Evolutionary conservation across 495 filamentous ascomycete species (phyloP).

Genomic region (Penicillium daleae): DNA sequence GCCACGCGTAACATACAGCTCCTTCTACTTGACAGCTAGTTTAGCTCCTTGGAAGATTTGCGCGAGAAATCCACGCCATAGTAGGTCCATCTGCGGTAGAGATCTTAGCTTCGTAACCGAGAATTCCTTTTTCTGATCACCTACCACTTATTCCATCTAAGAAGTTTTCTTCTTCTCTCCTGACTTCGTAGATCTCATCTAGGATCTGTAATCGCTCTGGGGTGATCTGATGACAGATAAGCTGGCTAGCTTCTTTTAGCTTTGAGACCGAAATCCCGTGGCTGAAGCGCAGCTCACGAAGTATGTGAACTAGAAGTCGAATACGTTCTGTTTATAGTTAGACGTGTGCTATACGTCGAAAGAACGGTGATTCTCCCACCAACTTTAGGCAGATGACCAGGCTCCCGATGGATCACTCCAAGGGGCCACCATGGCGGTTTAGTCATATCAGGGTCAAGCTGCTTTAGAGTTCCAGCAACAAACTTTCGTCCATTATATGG

Average conservation of each 20-base stretch:
- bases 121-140: too few species aligned
- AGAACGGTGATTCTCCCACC: slow-evolving; percentile 46
- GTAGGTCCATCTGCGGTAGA: too few species aligned
- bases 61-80: too few species aligned
- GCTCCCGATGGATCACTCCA: slow-evolving; percentile 69
- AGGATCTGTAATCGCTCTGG: slow-evolving; percentile 45
- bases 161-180: slow-evolving; percentile 61
- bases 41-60: too few species aligned
- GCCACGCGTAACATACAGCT: too few species aligned
- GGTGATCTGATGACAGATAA: slow-evolving; percentile 48
- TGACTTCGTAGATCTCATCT: slow-evolving; percentile 67
- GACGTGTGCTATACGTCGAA: too few species aligned
- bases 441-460: slow-evolving; percentile 43
- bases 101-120: too few species aligned
- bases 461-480: slow-evolving; percentile 35
- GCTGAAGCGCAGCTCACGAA: slow-evolving; percentile 47
- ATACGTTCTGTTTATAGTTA: slow-evolving; percentile 56
- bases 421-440: slow-evolving; percentile 80
- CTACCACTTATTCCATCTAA: too few species aligned
- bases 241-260: slow-evolving; percentile 45
- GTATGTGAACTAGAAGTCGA: slow-evolving; percentile 61
- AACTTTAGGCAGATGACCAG: slow-evolving; percentile 74
- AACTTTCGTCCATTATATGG: slow-evolving; percentile 70
- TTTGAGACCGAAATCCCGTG: slow-evolving; percentile 39
- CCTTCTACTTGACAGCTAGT: too few species aligned